Evolutionary conservation across 2,329 filamentous ascomycete genomes (phyloP).

Genomic region (Fusarium foetens): DNA sequence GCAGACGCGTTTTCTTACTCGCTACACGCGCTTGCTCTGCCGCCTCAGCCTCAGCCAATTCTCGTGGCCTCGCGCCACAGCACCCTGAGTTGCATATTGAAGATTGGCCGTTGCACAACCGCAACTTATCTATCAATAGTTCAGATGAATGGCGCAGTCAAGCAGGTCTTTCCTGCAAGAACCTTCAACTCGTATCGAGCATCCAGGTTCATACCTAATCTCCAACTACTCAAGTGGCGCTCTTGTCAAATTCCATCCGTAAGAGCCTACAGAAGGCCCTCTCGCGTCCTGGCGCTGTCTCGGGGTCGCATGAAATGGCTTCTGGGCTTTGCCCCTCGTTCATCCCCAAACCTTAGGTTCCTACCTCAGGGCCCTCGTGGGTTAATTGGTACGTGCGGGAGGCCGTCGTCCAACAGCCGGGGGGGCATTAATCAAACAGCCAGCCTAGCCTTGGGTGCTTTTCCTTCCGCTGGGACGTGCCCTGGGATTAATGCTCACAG

Average conservation of each 20-base stretch:
- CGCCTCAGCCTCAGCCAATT: slow-evolving; percentile 26
- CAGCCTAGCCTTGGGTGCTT: slow-evolving; percentile 36
- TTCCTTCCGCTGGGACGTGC: slow-evolving; percentile 38
- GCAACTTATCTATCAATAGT: slow-evolving; percentile 15
- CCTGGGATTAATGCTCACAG: slow-evolving; percentile 31
- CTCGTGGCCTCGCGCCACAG: slow-evolving; percentile 31
- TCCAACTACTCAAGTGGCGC: slow-evolving; percentile 26
- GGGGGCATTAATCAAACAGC: slow-evolving; percentile 41
- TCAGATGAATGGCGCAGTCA: slow-evolving; percentile 5
- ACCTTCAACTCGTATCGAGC: neutral
- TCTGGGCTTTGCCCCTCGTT: slow-evolving; percentile 36
- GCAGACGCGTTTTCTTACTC: slow-evolving; percentile 24
- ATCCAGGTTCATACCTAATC: neutral
- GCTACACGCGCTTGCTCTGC: slow-evolving; percentile 20
- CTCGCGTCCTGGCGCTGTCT: slow-evolving; percentile 30
- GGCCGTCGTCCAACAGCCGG: slow-evolving; percentile 41
- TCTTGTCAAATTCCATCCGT: slow-evolving; percentile 22
- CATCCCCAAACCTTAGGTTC: slow-evolving; percentile 23
- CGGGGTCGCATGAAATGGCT: slow-evolving; percentile 43
- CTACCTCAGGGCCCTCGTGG: slow-evolving; percentile 28
- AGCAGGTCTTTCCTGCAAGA: neutral
- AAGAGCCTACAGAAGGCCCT: slow-evolving; percentile 12
- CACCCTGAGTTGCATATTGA: neutral
- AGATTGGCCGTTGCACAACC: neutral
- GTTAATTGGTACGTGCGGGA: slow-evolving; percentile 35